phyloP scores from a whole-genome alignment of 1,284 basidiomycete species.

The Mycosarcoma maydis region DNA sequence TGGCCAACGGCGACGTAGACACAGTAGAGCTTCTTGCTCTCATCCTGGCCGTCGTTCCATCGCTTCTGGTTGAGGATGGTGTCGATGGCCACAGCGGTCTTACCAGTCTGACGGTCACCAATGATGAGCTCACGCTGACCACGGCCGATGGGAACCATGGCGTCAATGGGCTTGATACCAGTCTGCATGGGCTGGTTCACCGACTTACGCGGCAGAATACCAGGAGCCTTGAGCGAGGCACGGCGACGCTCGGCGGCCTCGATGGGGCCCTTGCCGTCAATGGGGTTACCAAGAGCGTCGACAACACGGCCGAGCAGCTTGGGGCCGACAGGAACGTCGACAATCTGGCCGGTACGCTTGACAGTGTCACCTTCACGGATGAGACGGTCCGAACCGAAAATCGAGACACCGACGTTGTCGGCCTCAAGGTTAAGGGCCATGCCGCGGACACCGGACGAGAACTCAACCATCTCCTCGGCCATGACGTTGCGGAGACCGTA shows the following conservation, averaged over 20 bases:
- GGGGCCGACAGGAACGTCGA: slow-evolving; percentile 98
- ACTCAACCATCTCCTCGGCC: slow-evolving; percentile 99
- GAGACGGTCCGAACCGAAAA: slow-evolving; percentile 99
- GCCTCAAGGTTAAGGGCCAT: slow-evolving; percentile 99
- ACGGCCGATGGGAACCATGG: slow-evolving; percentile 99
- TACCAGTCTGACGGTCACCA: slow-evolving; percentile 99
- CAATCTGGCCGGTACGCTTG: slow-evolving; percentile 99
- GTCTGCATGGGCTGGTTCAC: slow-evolving; percentile 99
- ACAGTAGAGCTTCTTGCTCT: slow-evolving; percentile 98
- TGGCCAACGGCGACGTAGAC: slow-evolving; percentile 99
- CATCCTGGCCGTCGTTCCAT: slow-evolving; percentile 97
- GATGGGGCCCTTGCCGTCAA: slow-evolving; percentile 98
- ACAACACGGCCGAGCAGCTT: slow-evolving; percentile 97
- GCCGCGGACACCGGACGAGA: slow-evolving; percentile 88
- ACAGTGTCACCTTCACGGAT: slow-evolving; percentile 99
- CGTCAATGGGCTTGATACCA: slow-evolving; percentile 99
- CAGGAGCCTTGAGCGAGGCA: slow-evolving; percentile 97
- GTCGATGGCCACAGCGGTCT: slow-evolving; percentile 98
- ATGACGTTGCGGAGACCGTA: slow-evolving; percentile 81
- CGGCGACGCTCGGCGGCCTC: slow-evolving; percentile 89
- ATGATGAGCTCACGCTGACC: slow-evolving; percentile 99
- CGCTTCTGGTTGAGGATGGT: slow-evolving; percentile 99
- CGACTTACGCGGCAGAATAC: slow-evolving; percentile 97
- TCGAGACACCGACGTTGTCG: slow-evolving; percentile 99
- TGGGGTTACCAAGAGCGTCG: slow-evolving; percentile 98